These are phyloP conservation scores for Streptanthus diversifolius DNA, from an alignment of 345 rosid species.

Conservation along the genomic window DNA sequence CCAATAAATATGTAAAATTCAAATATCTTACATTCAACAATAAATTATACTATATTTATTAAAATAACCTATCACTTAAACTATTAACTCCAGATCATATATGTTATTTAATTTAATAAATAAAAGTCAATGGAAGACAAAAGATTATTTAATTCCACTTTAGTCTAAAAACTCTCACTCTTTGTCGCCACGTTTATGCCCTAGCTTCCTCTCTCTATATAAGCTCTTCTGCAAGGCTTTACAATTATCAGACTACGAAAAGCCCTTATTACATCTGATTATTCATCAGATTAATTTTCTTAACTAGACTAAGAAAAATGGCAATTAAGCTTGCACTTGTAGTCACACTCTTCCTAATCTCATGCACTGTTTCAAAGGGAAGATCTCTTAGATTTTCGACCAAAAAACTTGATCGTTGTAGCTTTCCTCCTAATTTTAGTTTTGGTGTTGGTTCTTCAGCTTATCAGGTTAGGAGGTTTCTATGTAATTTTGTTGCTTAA, in stretches of 20 bases:
- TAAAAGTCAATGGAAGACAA: background rate
- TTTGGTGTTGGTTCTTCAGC: constrained; percentile 41
- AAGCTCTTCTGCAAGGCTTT: background rate
- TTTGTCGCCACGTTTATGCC: background rate
- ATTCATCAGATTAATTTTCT: background rate
- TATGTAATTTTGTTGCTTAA: background rate
- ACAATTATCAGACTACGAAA: background rate
- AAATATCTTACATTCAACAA: no score
- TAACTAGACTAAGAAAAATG: background rate
- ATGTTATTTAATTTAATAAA: background rate
- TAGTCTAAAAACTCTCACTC: background rate
- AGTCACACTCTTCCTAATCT: background rate
- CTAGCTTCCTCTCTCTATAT: constrained; percentile 2
- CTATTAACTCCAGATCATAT: no score
- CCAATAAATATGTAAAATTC: no score
- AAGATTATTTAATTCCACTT: background rate
- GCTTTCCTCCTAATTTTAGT: constrained; percentile 28
- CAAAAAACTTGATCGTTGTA: constrained; percentile 17
- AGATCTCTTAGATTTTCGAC: constrained; percentile 8
- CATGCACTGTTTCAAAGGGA: constrained; percentile 2
- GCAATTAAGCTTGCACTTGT: background rate
- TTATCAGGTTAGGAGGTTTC: constrained; percentile 29
- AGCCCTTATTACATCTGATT: background rate
- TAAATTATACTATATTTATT: no score
- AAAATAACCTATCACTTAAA: no score